phyloP scores from a whole-genome alignment of 2,329 filamentous ascomycete species.

The Pseudocercospora macadamiae region DNA sequence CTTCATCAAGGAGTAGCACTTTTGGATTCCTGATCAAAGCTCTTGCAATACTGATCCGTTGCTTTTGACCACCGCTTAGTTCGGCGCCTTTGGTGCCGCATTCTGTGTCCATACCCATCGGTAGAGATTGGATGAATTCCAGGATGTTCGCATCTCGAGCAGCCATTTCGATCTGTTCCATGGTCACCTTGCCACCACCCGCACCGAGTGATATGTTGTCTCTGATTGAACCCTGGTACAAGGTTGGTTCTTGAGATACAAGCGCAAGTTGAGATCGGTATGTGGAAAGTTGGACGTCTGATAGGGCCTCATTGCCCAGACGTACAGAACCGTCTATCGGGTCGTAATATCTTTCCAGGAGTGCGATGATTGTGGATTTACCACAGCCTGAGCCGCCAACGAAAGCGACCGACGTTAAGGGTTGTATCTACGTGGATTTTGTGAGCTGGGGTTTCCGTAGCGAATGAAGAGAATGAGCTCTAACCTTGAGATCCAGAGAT shows the following conservation, averaged over 20 bases:
- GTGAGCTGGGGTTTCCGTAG: neutral
- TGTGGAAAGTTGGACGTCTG: constrained; percentile 38
- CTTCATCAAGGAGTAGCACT: constrained; percentile 52
- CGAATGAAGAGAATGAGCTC: neutral
- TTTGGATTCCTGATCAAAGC: constrained; percentile 50
- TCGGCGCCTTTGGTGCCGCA: constrained; percentile 46
- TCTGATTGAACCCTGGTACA: constrained; percentile 49
- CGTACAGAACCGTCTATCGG: constrained; percentile 43
- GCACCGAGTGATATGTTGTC: constrained; percentile 49
- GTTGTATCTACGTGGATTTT: neutral
- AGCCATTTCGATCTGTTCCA: constrained; percentile 41
- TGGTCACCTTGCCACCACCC: constrained; percentile 28
- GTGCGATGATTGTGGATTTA: constrained; percentile 48
- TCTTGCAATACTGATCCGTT: constrained; percentile 50
- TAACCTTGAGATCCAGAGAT: neutral
- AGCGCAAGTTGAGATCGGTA: constrained; percentile 47
- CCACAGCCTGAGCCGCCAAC: constrained; percentile 52
- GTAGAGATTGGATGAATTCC: constrained; percentile 51
- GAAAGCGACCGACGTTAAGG: constrained; percentile 48
- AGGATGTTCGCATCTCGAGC: constrained; percentile 50
- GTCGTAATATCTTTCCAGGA: constrained; percentile 52
- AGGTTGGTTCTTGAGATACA: constrained; percentile 50
- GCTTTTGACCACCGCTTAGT: constrained; percentile 51
- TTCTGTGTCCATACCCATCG: constrained; percentile 52
- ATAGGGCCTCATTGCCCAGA: constrained; percentile 47